Percentiles rank a stretch among this genome's conserved stretches.
phyloP scores from a whole-genome alignment of 495 filamentous ascomycete genomes.

The Baudoinia panamericana region DNA sequence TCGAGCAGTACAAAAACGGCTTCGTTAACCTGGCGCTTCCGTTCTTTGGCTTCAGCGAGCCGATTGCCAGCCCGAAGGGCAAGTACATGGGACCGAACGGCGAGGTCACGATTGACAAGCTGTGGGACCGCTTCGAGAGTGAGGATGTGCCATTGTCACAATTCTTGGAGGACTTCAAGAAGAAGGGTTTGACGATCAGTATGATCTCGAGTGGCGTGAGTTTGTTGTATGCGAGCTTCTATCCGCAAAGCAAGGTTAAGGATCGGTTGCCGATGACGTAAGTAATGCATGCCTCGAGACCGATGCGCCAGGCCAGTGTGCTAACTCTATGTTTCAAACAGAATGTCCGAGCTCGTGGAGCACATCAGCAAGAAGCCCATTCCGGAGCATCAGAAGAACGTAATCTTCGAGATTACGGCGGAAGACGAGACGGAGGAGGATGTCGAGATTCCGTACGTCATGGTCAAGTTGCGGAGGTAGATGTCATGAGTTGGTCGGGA shows the following conservation, averaged over 20 bases:
- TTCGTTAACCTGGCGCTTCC: slow-evolving; percentile 95
- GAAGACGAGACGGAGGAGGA: slow-evolving; percentile 87
- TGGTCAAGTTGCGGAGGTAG: slow-evolving; percentile 52
- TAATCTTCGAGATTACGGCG: slow-evolving; percentile 91
- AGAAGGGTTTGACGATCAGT: slow-evolving; percentile 65
- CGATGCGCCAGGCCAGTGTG: no score
- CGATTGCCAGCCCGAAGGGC: slow-evolving; percentile 82
- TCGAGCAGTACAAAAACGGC: slow-evolving; percentile 98
- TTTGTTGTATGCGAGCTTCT: slow-evolving; percentile 92
- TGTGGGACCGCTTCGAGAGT: slow-evolving; percentile 97
- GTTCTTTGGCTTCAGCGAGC: slow-evolving; percentile 97
- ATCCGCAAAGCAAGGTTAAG: slow-evolving; percentile 74
- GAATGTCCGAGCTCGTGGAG: slow-evolving; percentile 77
- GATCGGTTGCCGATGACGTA: slow-evolving; percentile 59
- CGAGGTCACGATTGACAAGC: slow-evolving; percentile 79
- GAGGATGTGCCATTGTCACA: slow-evolving; percentile 71
- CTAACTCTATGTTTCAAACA: slow-evolving; percentile 28
- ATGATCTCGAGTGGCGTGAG: slow-evolving; percentile 97
- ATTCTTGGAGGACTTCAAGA: slow-evolving; percentile 67
- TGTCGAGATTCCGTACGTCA: slow-evolving; percentile 94
- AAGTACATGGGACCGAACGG: slow-evolving; percentile 62
- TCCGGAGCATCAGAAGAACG: slow-evolving; percentile 79
- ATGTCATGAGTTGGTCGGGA: no score
- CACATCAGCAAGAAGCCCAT: slow-evolving; percentile 83
- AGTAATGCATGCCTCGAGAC: no score